phyloP scores from a whole-genome alignment of 23 red algal genomes.

The Gracilaria vermiculophylla region DNA sequence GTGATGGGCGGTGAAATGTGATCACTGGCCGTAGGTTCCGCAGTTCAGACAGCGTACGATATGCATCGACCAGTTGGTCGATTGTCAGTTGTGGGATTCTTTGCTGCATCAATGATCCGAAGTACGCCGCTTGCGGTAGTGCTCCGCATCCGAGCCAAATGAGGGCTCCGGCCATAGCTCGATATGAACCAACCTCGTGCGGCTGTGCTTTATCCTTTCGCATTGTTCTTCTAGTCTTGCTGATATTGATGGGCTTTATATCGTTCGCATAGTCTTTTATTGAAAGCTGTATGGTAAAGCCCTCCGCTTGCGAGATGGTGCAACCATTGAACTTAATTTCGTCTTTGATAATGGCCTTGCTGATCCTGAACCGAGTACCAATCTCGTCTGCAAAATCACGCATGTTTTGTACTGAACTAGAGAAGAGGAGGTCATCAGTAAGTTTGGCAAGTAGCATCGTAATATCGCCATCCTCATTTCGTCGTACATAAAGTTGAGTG shows the following conservation, averaged over 20 bases:
- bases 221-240: background rate
- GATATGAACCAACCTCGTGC: background rate
- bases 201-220: background rate
- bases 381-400: background rate
- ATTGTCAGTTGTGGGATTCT: background rate
- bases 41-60: background rate
- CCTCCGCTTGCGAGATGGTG: background rate
- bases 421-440: background rate
- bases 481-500: background rate
- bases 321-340: conserved; percentile 1
- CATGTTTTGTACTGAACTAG: background rate
- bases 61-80: background rate
- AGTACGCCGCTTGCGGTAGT: conserved; percentile 22
- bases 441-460: background rate
- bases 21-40: background rate
- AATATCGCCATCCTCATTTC: background rate
- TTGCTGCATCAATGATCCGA: conserved; percentile 32
- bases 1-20: background rate
- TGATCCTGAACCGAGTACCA: background rate
- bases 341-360: conserved; percentile 21
- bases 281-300: background rate
- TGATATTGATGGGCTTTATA: background rate
- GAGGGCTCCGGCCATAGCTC: background rate
- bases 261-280: background rate
- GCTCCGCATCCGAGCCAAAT: background rate